Percentiles rank a stretch among this genome's conserved stretches.
Conservation (phyloP, 2,329 filamentous ascomycete species). For the Diaporthe citrichinensis region DNA sequence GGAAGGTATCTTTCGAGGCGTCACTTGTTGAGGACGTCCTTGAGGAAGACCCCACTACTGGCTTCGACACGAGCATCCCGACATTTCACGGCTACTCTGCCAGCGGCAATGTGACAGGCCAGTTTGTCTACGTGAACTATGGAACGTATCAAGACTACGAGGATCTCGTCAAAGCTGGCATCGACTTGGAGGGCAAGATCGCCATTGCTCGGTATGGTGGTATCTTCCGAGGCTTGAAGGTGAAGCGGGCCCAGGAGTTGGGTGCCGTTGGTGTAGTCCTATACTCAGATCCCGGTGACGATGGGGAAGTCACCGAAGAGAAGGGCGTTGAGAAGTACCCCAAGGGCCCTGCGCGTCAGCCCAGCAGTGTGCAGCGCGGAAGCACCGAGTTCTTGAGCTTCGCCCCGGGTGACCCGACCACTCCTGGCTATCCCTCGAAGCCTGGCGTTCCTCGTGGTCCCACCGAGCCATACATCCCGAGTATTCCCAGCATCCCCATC, state of each 20-base stretch:
- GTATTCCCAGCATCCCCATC: conserved; percentile 85
- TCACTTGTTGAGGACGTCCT: conserved; percentile 87
- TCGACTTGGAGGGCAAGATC: conserved; percentile 82
- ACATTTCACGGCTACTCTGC: conserved; percentile 90
- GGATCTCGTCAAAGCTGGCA: conserved; percentile 75
- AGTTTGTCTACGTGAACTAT: conserved; percentile 84
- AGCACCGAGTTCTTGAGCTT: conserved; percentile 80
- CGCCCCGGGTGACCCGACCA: conserved; percentile 78
- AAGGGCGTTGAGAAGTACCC: conserved; percentile 83
- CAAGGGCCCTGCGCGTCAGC: conserved; percentile 80
- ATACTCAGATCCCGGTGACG: conserved; percentile 82
- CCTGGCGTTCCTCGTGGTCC: conserved; percentile 77
- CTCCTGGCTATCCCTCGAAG: conserved; percentile 85
- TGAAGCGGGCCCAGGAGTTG: conserved; percentile 84
- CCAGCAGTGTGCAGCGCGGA: conserved; percentile 83
- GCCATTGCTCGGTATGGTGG: conserved; percentile 82
- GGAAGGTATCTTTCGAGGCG: conserved; percentile 82
- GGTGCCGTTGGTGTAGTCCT: conserved; percentile 81
- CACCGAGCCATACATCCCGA: conserved; percentile 73
- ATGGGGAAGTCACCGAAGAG: conserved; percentile 80
- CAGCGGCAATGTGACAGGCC: conserved; percentile 80
- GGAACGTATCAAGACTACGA: conserved; percentile 82
- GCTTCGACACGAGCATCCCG: conserved; percentile 79
- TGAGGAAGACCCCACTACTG: conserved; percentile 84
- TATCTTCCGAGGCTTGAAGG: conserved; percentile 84